A percentile compares a stretch with the other conserved stretches of the same genome.
phyloP scores from a whole-genome alignment of 768 basidiomycete species.

The Termitomyces sp. region DNA sequence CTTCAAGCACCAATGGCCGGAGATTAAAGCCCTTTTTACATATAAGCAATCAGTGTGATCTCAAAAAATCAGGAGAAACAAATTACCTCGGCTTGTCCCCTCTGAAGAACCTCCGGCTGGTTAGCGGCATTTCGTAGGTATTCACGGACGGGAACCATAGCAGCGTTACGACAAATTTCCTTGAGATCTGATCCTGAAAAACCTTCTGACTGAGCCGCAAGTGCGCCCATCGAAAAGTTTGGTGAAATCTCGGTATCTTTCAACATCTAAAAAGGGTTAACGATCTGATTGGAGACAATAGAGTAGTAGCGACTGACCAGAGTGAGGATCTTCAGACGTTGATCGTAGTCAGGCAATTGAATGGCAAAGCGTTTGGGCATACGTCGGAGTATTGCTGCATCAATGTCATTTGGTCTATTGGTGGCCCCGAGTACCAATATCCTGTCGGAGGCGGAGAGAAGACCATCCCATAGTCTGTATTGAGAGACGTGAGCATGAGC shows the following conservation, averaged over 20 bases:
- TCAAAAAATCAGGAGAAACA: background rate
- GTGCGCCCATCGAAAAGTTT: constrained; percentile 49
- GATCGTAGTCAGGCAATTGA: constrained; percentile 68
- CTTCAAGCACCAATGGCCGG: constrained; percentile 62
- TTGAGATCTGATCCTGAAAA: constrained; percentile 87
- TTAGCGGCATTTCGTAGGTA: constrained; percentile 53
- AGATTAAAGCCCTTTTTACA: constrained; percentile 65
- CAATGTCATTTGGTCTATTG: constrained; percentile 91
- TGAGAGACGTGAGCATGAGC: background rate
- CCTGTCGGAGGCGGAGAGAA: constrained; percentile 72
- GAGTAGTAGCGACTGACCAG: constrained; percentile 43
- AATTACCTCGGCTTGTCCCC: constrained; percentile 42
- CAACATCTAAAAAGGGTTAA: constrained; percentile 60
- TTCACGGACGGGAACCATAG: constrained; percentile 88
- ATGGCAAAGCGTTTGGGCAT: constrained; percentile 97
- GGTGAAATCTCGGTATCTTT: constrained; percentile 65
- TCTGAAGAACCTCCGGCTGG: constrained; percentile 37
- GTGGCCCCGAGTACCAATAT: constrained; percentile 94
- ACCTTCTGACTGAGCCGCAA: constrained; percentile 69
- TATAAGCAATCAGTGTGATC: background rate
- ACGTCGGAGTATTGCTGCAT: constrained; percentile 81
- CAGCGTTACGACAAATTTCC: constrained; percentile 90
- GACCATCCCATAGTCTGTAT: constrained; percentile 88
- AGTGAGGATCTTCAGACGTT: constrained; percentile 77
- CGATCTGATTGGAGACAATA: background rate